These are phyloP conservation scores for Colletotrichum echinochloae DNA, from an alignment of 2,329 filamentous ascomycete species.

Conservation along the genomic window DNA sequence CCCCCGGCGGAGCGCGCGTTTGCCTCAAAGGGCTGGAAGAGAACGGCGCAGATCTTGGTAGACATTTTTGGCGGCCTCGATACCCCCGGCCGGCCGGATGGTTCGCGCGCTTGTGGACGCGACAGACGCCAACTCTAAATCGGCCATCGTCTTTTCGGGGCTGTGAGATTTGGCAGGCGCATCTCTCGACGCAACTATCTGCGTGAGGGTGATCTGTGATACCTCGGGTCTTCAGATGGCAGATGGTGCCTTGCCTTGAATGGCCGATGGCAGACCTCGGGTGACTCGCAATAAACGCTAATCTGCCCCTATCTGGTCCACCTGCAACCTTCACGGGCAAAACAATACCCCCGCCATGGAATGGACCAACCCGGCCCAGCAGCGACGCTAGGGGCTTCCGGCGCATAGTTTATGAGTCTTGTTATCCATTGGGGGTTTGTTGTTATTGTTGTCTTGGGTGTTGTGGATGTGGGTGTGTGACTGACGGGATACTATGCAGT, in stretches of 20 bases:
- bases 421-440: not conserved
- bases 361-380: constrained; percentile 4
- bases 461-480: not conserved
- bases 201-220: constrained; percentile 7
- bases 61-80: constrained; percentile 19
- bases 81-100: constrained; percentile 15
- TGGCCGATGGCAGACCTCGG: constrained; percentile 17
- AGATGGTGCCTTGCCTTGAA: constrained; percentile 19
- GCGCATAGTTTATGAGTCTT: not conserved
- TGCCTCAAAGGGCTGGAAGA: constrained; percentile 28
- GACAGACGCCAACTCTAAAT: constrained; percentile 27
- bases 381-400: constrained; percentile 9
- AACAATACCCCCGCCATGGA: not conserved
- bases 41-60: constrained; percentile 20
- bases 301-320: constrained; percentile 18
- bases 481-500: not conserved
- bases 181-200: constrained; percentile 5
- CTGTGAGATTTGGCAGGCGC: constrained; percentile 9
- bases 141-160: constrained; percentile 13
- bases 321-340: constrained; percentile 29
- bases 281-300: constrained; percentile 35
- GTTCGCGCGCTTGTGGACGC: constrained; percentile 34
- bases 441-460: not conserved
- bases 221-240: constrained; percentile 9
- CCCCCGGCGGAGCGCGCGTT: constrained; percentile 3